Base-by-base conservation (phyloP, 192 early-diverging fungal genomes). In the Phlyctochytrium bullatum region DNA sequence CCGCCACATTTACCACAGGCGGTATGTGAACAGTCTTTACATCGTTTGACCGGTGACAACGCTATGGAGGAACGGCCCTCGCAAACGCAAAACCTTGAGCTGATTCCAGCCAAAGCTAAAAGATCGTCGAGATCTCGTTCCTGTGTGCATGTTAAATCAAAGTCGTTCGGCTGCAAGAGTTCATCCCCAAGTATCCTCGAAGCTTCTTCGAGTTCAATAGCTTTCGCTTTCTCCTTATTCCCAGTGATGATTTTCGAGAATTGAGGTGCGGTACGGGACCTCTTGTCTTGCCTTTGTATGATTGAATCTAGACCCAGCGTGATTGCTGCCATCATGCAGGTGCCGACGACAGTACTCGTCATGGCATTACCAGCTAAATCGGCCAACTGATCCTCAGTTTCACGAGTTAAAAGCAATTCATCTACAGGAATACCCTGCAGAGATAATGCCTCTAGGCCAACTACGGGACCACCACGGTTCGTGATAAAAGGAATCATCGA, bases 351-450 rank as follows among this genome's bases (percentile, higher is more conserved):
- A 20, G 79, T 81, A 32, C 71, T 76, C 1, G 79, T 65, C 79
- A 81, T 81, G 59, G 79, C 79, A 60, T 81, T 81, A 1, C 79
- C 79, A 20, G 79, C 79, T 57, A 81, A 66, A 66, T 81, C 79
- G 27, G 69, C 66, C 32, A 81, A 56, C 34, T 81, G 63, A 47
- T 77, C 75, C 30, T 74, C 65, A 27, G 73, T 69, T 64, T 81
- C 79, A 12, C 73, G 66, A 1, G 79, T 81, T 31, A 81, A 56
- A 1, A 78, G 60, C 30, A 81, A 62, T 36, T 81, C 71, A 34
- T 78, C 66, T 14, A 78, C 61, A 1, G 73, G 73, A 35, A 81
- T 62, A 23, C 79, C 79, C 61, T 81, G 79, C 6, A 81, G 67
- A 53, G 64, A 62, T 24, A 81, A 57, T 14, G 79, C 76, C 51